Percentiles rank a stretch among this genome's conserved stretches.
These are phyloP conservation scores for Trichoderma asperellum DNA, from an alignment of 2,329 filamentous ascomycete genomes.

Conservation along the genomic window DNA sequence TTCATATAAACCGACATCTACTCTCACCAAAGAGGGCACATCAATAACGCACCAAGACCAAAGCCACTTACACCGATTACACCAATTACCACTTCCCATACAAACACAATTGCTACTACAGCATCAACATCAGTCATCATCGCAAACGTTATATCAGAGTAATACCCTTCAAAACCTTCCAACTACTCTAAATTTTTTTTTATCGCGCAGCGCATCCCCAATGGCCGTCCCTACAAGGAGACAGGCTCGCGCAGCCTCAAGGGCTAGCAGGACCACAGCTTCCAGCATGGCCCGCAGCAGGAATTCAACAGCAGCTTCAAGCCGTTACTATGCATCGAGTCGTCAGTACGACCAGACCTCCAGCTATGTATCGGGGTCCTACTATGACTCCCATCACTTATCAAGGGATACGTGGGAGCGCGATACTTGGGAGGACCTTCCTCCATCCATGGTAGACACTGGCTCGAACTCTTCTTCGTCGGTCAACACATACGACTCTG, in stretches of 20 bases:
- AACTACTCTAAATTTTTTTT: not conserved
- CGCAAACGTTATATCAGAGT: not conserved
- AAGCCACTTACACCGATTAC: constrained; percentile 1
- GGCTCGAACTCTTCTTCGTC: constrained; percentile 53
- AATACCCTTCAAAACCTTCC: not conserved
- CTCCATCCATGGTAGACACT: constrained; percentile 29
- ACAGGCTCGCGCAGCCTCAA: constrained; percentile 25
- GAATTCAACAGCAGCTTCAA: constrained; percentile 23
- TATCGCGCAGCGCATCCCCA: constrained; percentile 10
- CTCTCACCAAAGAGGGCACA: constrained; percentile 12
- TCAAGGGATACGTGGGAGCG: constrained; percentile 30
- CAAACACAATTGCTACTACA: not conserved
- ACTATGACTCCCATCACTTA: constrained; percentile 25
- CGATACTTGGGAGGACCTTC: constrained; percentile 29
- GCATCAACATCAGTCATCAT: not conserved
- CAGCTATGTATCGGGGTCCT: constrained; percentile 28
- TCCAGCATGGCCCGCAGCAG: constrained; percentile 27
- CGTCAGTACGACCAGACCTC: constrained; percentile 25
- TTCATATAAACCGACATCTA: constrained; percentile 27
- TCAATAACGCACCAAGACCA: not conserved
- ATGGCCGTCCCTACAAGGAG: constrained; percentile 25
- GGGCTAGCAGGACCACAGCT: constrained; percentile 17
- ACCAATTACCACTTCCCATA: not conserved
- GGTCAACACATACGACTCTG: constrained; percentile 80
- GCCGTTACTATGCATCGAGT: constrained; percentile 25